Base-by-base conservation (phyloP, 352 stramenopile genomes). In the Albugo candida region DNA sequence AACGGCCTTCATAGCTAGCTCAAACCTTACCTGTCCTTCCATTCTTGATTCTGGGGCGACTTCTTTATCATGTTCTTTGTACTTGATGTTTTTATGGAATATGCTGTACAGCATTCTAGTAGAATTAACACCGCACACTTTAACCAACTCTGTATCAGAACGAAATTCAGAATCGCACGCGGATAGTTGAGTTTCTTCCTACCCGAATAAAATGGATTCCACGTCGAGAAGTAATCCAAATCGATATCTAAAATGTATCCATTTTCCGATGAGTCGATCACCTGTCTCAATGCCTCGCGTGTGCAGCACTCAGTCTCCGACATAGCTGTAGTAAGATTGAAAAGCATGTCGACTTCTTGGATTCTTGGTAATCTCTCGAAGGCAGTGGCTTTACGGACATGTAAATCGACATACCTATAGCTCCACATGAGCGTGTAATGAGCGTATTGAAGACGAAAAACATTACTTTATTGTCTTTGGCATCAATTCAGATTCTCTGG, bases 171-270 rank as follows among this genome's bases (percentile, higher is more conserved):
- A 20, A 53, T 43, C 17, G 38, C 38, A 24, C 38, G 8, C 3
- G 17, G 3, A 24, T 43, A 8, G 3, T 43, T 8, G 8, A 8
- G 17, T 8, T 43, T 43, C 20, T 19, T 19, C 20, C 38, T 24
- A 43, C 70, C 66, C 72, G 64, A 67, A 11, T 61, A 67, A 42
- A 93, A 93, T 6, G 81, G 81, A 35, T 88, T 81, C 69, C 75
- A 82, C 4, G 78, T 89, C 14, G 77, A 88, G 53, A 92, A 93
- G 53, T 87, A 93, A 60, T 93, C 81, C n/a, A 93, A 52, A 54
- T 88, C 83, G 21, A 93, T 76, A 49, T 93, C 81, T 0, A 93
- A 49, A 5, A 93, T 41, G 43, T 63, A 91, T 31, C 24, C 24
- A 31, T 31, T 31, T 31, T 31, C 24, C 24, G 24, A 31, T 31